Percentiles rank a stretch among this genome's conserved stretches.
phyloP scores from a whole-genome alignment of 495 filamentous ascomycete genomes.

The Tuber indicum region DNA sequence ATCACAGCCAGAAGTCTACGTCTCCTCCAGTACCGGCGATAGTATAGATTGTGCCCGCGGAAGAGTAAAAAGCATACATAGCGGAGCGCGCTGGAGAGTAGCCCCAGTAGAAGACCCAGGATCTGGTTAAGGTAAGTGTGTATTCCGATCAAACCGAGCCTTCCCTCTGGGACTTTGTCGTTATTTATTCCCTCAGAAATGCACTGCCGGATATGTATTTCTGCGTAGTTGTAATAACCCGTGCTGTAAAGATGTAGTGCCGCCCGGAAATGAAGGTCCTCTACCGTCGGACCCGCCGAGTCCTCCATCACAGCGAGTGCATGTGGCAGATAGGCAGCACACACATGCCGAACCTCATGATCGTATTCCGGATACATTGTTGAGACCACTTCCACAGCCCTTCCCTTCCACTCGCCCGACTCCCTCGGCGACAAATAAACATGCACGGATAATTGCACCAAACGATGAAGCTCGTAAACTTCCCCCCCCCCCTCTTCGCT shows the following conservation, averaged over 20 bases:
- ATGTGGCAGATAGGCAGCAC: slow-evolving; percentile 17
- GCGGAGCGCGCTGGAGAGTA: not conserved
- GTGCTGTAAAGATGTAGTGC: not conserved
- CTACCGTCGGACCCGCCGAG: not conserved
- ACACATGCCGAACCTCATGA: slow-evolving; percentile 4
- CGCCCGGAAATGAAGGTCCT: not conserved
- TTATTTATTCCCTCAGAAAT: not conserved
- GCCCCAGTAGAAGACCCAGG: not conserved
- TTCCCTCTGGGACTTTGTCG: not conserved
- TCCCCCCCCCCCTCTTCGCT: not conserved
- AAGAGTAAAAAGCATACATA: not conserved
- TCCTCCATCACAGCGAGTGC: slow-evolving; percentile 6
- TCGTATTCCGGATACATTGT: not conserved
- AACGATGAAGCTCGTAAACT: slow-evolving; percentile 16
- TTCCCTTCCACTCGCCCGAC: not conserved
- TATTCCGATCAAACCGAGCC: not conserved
- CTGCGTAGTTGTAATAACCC: slow-evolving; percentile 3
- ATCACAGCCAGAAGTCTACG: slow-evolving; percentile 8
- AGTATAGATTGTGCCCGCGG: not conserved
- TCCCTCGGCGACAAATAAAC: slow-evolving; percentile 1
- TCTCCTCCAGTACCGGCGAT: not conserved
- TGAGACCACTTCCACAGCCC: slow-evolving; percentile 3
- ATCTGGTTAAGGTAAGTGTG: not conserved
- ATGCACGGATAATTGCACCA: slow-evolving; percentile 14
- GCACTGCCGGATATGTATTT: slow-evolving; percentile 7